A percentile compares a stretch with the other conserved stretches of the same genome.
These are phyloP conservation scores for Diplodia scrobiculata DNA, from an alignment of 2,329 filamentous ascomycete genomes.

Conservation along the genomic window DNA sequence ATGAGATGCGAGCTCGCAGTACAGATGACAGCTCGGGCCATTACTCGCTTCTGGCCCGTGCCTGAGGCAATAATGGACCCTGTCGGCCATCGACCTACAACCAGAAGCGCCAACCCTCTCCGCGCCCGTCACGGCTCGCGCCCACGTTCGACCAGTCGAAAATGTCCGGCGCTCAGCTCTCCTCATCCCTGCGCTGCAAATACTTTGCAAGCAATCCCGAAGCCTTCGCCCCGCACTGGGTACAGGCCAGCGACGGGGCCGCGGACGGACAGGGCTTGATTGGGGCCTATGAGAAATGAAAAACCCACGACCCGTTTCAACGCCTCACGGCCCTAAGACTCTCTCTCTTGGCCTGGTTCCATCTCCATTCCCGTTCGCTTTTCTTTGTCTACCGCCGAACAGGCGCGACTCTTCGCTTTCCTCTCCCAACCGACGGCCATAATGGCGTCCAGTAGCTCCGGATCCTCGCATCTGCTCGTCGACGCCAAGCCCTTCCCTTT, in stretches of 20 bases:
- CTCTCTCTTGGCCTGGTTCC: neutral
- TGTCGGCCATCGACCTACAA: conserved; percentile 3
- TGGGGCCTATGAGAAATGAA: conserved; percentile 24
- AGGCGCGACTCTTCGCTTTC: neutral
- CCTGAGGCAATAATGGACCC: neutral
- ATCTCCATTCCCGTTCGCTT: neutral
- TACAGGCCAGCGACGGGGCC: conserved; percentile 14
- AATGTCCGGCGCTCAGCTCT: conserved; percentile 5
- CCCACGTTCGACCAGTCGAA: neutral
- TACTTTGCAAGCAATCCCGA: neutral
- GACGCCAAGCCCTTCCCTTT: conserved; percentile 53
- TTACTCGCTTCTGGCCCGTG: neutral
- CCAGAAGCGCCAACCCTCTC: neutral
- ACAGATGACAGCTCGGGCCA: neutral
- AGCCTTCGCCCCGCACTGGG: conserved; percentile 14
- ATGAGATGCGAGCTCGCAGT: neutral
- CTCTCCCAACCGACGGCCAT: neutral
- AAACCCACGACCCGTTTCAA: conserved; percentile 22
- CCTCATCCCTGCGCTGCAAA: neutral
- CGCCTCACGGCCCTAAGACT: conserved; percentile 22
- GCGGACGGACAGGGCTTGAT: conserved; percentile 6
- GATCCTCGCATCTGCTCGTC: conserved; percentile 27
- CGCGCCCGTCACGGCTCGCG: neutral
- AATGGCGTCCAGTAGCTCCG: conserved; percentile 15
- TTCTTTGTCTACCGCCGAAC: neutral